Base-by-base conservation (phyloP, 495 filamentous ascomycete genomes). In the Extremus antarcticus region DNA sequence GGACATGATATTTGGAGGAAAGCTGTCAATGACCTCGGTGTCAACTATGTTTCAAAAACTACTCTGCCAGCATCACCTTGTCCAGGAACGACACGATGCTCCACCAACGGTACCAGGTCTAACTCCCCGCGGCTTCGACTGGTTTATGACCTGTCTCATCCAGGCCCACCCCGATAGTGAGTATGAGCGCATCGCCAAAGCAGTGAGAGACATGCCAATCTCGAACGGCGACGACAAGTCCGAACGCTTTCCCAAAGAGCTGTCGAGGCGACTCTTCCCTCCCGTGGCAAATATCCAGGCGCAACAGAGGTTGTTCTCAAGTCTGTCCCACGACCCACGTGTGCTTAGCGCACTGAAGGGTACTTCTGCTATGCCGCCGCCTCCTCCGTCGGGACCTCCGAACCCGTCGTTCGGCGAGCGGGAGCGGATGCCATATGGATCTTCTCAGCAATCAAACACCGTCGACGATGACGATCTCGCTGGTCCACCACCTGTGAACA, bases 141-240 rank as follows among this genome's bases (percentile, higher is more conserved):
- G 70, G 51, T 95, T 86, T 82, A 80, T 85, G 66, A 88, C 86
- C 0, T 70, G 80, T 20, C 74, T 85, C 69, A 84, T 95, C 47
- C 79, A 81, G 61, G 84, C 87, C 15, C 76, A 88, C 60, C 90
- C 91, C 1, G 80, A 88, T 35, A 77, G 80, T 45, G 91, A 97
- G 68, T 83, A 81, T 56, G 74, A 78, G 43, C 79, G 91, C 3
- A 70, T 97, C 0, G 78, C 82, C 43, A 87, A 82, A 55, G 80
- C 89, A 10, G 79, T 90, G 1, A 63, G 79, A 3, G 76, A 82
- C 50, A 82, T 92, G 76, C 86, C 87, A 1, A 85, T 95, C 63
- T 80, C 79, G 60, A 84, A 83, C 43, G 77, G 80, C 2, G 85
- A 89, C 57, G 77, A 87, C 56, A 80, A 76, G 52, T 80, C 76